Conservation (phyloP, 2,329 filamentous ascomycete species). For the Pestalotiopsis sp. region DNA sequence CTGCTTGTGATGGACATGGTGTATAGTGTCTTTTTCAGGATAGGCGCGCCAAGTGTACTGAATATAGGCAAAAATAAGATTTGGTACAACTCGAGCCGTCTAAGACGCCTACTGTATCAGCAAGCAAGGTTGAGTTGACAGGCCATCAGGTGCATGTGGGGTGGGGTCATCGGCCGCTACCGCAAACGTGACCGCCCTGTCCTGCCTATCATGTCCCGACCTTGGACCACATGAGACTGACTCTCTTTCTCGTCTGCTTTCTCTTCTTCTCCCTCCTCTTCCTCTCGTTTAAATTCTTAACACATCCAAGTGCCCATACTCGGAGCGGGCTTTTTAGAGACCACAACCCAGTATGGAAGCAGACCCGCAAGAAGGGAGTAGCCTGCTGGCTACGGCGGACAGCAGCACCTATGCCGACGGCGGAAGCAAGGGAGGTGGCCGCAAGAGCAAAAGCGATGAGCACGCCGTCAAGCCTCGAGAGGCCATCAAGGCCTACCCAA, state of each 20-base stretch:
- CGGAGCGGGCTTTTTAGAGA: not conserved
- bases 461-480: constrained; percentile 7
- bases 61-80: too few relatives aligned
- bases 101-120: too few relatives aligned
- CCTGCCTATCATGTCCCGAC: not conserved
- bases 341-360: not conserved
- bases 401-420: not conserved
- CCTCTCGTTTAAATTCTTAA: not conserved
- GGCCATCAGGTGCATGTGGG: too few relatives aligned
- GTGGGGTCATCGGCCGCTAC: not conserved
- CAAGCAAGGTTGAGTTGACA: too few relatives aligned
- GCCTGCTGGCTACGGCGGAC: not conserved
- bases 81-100: too few relatives aligned
- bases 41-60: too few relatives aligned
- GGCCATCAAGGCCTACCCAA: constrained; percentile 14
- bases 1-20: too few relatives aligned
- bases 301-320: not conserved
- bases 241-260: not conserved
- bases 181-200: not conserved
- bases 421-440: not conserved
- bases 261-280: not conserved
- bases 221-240: not conserved
- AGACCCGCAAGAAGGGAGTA: constrained; percentile 2
- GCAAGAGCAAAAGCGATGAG: not conserved
- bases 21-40: too few relatives aligned